phyloP scores from a whole-genome alignment of 2,329 filamentous ascomycete genomes.

The Talaromyces sp. region DNA sequence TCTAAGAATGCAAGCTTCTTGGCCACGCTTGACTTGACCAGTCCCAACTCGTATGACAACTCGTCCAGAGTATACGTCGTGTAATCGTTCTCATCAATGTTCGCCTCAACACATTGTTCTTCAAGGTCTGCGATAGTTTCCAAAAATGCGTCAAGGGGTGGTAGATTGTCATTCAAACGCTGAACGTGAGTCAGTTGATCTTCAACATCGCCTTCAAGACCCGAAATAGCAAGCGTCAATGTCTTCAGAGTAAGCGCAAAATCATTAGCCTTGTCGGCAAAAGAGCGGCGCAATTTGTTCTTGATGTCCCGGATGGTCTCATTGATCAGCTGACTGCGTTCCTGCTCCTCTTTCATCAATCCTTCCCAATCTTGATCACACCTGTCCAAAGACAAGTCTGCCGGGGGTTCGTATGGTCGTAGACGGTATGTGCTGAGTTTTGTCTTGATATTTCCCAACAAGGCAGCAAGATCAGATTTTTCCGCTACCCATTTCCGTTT shows the following conservation, averaged over 20 bases:
- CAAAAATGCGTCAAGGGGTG: constrained; percentile 86
- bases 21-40: constrained; percentile 86
- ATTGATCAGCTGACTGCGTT: constrained; percentile 88
- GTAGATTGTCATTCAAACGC: constrained; percentile 76
- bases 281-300: constrained; percentile 83
- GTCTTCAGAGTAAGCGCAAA: constrained; percentile 95
- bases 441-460: constrained; percentile 97
- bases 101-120: constrained; percentile 86
- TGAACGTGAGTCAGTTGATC: constrained; percentile 87
- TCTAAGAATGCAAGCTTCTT: constrained; percentile 97
- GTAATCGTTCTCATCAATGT: constrained; percentile 99
- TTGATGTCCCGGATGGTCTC: constrained; percentile 99
- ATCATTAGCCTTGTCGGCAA: constrained; percentile 97
- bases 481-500: constrained; percentile 97
- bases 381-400: constrained; percentile 74
- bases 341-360: constrained; percentile 79
- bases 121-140: constrained; percentile 82
- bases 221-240: constrained; percentile 88
- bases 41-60: constrained; percentile 82
- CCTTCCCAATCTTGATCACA: constrained; percentile 78
- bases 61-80: constrained; percentile 99
- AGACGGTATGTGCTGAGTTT: constrained; percentile 94
- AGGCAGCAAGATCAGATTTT: constrained; percentile 88
- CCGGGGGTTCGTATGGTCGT: constrained; percentile 83
- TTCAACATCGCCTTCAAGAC: constrained; percentile 94